Base-by-base conservation (phyloP, 768 basidiomycete species). In the Tricholoma matsutake region DNA sequence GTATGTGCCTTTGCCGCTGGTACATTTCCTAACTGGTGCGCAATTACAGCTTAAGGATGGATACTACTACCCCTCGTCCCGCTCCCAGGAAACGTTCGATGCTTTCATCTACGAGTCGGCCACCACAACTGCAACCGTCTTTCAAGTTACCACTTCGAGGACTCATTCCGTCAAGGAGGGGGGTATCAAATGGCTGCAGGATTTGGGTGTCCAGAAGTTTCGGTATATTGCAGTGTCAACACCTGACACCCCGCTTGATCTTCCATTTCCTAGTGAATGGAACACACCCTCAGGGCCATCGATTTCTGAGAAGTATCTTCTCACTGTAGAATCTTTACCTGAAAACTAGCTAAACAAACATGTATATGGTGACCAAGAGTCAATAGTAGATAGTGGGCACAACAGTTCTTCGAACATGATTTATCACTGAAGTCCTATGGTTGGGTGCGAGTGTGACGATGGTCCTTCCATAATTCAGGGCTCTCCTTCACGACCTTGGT, bases 51-150 rank as follows among this genome's bases (percentile, higher is more conserved):
- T 64, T 39, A 53, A 32, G 61, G 60, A 61, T 64, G 59, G 53
- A 60, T 63, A 60, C 58, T 64, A 64, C 61, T 43, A 28, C 56
- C 61, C 61, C 53, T 53, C 54, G 54, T 25, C 49, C 51, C 32
- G 51, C 55, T 47, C 22, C 22, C 62, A 63, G 54, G 52, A 34
- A 56, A 65, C 61, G 14, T 65, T 65, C 34, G 54, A 65, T 63
- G 61, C 54, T 52, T 65, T 65, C 58, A 63, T 65, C 58, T 65
- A 65, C 53, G 54, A 63, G 52, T 37, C 56, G 34, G 61, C 41
- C 57, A 60, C 58, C 52, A 57, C 52, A 49, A 60, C 54, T 25
- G 61, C 58, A 43, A 62, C 58, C 41, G 25, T 60, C 53, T 54
- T 63, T 37, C 64, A 63, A 60, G 57, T 59, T 56, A 65, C 57